A percentile compares a stretch with the other conserved stretches of the same genome.
phyloP scores from a whole-genome alignment of 345 rosid species.

The Cardamine resedifolia region DNA sequence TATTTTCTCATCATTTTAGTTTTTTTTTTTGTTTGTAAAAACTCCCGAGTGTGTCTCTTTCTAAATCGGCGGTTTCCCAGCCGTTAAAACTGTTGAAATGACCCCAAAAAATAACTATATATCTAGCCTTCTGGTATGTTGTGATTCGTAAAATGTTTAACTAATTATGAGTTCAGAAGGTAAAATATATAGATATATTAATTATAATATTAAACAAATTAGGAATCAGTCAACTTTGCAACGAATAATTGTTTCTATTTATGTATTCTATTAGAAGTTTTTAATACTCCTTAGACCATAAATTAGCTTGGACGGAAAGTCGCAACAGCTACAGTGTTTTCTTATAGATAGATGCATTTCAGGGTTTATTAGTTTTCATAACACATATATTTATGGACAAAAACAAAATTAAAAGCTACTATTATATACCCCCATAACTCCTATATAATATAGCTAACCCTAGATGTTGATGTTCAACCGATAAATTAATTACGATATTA shows the following conservation, averaged over 20 bases:
- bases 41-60: slow-evolving; percentile 2
- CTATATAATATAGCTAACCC: slow-evolving; percentile 13
- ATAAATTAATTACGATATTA: slow-evolving; percentile 4
- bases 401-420: neutral
- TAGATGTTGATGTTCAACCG: slow-evolving; percentile 34
- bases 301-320: slow-evolving; percentile 7
- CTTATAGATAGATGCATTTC: neutral
- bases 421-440: slow-evolving; percentile 27
- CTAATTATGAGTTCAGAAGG: neutral
- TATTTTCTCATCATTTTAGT: neutral
- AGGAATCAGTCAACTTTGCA: neutral
- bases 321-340: slow-evolving; percentile 8
- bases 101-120: neutral
- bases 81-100: slow-evolving; percentile 37
- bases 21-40: neutral
- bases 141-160: neutral
- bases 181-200: neutral
- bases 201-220: neutral
- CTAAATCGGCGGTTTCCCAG: slow-evolving; percentile 29
- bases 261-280: neutral
- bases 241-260: neutral
- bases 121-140: neutral
- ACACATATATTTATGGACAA: slow-evolving; percentile 10
- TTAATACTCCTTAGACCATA: neutral
- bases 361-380: neutral